Percentiles rank a stretch among this genome's conserved stretches.
Evolutionary conservation across 2,329 filamentous ascomycete species (phyloP).

Genomic region (Trichophyton mentagrophytes): DNA sequence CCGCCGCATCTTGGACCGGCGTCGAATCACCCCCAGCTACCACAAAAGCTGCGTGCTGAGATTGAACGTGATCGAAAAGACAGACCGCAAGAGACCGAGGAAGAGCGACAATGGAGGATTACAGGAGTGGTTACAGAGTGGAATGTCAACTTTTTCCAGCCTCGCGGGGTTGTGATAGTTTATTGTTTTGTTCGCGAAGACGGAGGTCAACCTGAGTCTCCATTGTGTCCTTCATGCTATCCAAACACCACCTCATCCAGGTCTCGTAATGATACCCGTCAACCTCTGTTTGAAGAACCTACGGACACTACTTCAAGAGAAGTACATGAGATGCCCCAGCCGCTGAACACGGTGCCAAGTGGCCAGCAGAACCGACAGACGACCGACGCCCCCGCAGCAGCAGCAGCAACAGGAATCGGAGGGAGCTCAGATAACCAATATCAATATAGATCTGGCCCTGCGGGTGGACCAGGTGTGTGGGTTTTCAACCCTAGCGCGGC

Average conservation of each 20-base stretch:
- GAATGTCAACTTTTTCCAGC: constrained; percentile 32
- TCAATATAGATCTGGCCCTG: not conserved
- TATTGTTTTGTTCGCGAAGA: constrained; percentile 26
- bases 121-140: constrained; percentile 31
- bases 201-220: constrained; percentile 22
- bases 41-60: constrained; percentile 28
- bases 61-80: constrained; percentile 32
- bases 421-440: not conserved
- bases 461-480: not conserved
- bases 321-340: not conserved
- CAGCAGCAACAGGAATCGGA: not conserved
- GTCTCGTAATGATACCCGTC: not conserved
- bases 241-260: constrained; percentile 23
- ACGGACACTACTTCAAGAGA: not conserved
- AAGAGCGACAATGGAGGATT: constrained; percentile 27
- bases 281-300: not conserved
- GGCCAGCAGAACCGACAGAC: not conserved
- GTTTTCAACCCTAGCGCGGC: not conserved
- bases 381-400: not conserved
- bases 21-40: constrained; percentile 24
- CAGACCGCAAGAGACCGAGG: constrained; percentile 30
- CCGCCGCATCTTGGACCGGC: constrained; percentile 28
- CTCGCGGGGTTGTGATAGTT: constrained; percentile 23
- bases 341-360: too few relatives aligned
- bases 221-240: constrained; percentile 30